Base-by-base conservation (phyloP, 192 early-diverging fungal genomes). In the Dissophora globulifera region DNA sequence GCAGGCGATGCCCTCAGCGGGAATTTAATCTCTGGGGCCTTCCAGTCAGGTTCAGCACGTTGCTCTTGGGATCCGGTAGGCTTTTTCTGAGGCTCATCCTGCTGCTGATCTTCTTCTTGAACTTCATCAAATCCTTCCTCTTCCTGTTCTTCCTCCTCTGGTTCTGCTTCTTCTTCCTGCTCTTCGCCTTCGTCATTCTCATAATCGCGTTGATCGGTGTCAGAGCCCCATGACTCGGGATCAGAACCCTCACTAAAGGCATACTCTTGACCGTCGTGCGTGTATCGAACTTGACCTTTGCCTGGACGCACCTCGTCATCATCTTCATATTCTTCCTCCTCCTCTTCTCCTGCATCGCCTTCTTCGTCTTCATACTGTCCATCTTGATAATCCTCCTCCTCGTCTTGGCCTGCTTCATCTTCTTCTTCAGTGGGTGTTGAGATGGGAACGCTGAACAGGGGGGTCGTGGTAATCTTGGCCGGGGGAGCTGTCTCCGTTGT, bases 201-300 rank as follows among this genome's bases (percentile, higher is more conserved):
- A 30, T 45, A 58, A 33, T 76, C 71, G 32, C 63, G 71, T 29
- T 76, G 71, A 12, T 76, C 71, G 25, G 63, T 67, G 26, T 76
- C 71, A 6, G 63, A 67, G 1, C 63, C 71, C 71, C 71, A 76
- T 17, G 71, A 58, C 41, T 76, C 71, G 4, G 63, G 57, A 13
- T 76, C 71, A 23, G 71, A 76, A 0, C 50, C 71, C 2, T 62
- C 62, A 12, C 48, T 63, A 52, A 76, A 10, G 3, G 60, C 71
- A 35, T 67, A 76, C 3, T 40, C 56, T 26, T 76, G 62, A 12
- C 71, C 71, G 49, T 76, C 63, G 32, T 76, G 71, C 35, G 55
- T 63, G 32, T 66, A 76, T 3, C 31, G 71, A 4, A 25, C 50
- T 16, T 43, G 51, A 20, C 38, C n/a, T n/a, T n/a, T n/a, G n/a